These are phyloP conservation scores for Prinsepia uniflora DNA, from an alignment of 306 rosid species.

Conservation along the genomic window DNA sequence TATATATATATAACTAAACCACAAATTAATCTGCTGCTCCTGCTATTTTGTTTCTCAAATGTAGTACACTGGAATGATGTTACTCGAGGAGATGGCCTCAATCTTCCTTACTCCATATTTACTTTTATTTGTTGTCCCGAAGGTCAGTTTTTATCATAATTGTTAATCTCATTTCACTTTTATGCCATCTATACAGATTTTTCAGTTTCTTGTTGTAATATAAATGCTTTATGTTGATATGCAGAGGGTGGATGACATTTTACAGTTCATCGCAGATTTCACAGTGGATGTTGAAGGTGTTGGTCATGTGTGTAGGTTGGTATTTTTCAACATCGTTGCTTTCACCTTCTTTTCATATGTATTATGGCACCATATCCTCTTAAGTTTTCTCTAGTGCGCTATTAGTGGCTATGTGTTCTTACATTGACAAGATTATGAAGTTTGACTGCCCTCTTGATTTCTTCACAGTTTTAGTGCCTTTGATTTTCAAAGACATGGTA, in stretches of 20 bases:
- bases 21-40: conserved; percentile 13
- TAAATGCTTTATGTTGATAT: conserved; percentile 19
- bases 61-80: conserved; percentile 95
- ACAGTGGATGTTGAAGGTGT: conserved; percentile 88
- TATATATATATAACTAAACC: not conserved
- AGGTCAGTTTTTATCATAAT: conserved; percentile 41
- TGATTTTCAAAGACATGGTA: conserved; percentile 81
- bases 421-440: not conserved
- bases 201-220: conserved; percentile 18
- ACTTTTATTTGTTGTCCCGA: conserved; percentile 74
- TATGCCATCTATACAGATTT: not conserved
- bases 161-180: conserved; percentile 10
- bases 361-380: conserved; percentile 5
- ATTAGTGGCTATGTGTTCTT: not conserved
- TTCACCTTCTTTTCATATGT: not conserved
- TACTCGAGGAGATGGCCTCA: conserved; percentile 97
- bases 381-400: not conserved
- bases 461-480: conserved; percentile 66
- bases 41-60: conserved; percentile 16
- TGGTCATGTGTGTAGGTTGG: conserved; percentile 97
- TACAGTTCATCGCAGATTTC: conserved; percentile 76
- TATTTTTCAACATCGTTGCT: conserved; percentile 11
- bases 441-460: conserved; percentile 18
- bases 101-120: conserved; percentile 93
- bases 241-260: conserved; percentile 91